Evolutionary conservation across 805 yeast species (phyloP).

Genomic region (Wickerhamiella occidentalis): DNA sequence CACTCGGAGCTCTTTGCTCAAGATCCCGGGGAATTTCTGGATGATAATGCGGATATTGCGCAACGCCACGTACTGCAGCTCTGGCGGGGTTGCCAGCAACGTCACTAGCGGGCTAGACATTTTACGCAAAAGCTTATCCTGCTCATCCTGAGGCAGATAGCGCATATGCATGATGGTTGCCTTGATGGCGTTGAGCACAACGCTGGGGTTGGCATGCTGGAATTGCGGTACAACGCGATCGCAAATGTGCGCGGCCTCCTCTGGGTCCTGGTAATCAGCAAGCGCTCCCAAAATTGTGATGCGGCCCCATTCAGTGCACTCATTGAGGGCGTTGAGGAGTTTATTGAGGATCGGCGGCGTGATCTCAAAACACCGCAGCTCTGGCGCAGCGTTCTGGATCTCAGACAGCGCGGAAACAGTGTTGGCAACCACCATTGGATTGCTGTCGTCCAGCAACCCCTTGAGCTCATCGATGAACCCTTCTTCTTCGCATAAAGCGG

Average conservation of each 20-base stretch:
- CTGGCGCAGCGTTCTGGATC: constrained; percentile 56
- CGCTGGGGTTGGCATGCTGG: constrained; percentile 95
- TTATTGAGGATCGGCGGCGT: constrained; percentile 35
- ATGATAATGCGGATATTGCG: constrained; percentile 81
- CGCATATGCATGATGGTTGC: constrained; percentile 54
- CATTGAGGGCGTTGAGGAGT: constrained; percentile 74
- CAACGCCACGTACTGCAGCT: constrained; percentile 86
- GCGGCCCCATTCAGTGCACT: constrained; percentile 99
- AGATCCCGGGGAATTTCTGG: constrained; percentile 73
- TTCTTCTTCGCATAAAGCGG: constrained; percentile 68
- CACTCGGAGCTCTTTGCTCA: constrained; percentile 70
- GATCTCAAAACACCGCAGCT: constrained; percentile 36
- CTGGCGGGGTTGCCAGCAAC: constrained; percentile 77
- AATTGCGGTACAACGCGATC: constrained; percentile 89
- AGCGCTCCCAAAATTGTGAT: constrained; percentile 76
- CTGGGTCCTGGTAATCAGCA: constrained; percentile 53
- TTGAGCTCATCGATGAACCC: constrained; percentile 68
- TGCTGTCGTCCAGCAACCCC: constrained; percentile 63
- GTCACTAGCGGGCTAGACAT: constrained; percentile 80
- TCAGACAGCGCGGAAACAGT: constrained; percentile 79
- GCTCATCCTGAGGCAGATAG: constrained; percentile 25
- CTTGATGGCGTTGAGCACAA: constrained; percentile 74
- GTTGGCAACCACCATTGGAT: constrained; percentile 96
- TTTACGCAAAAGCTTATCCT: constrained; percentile 47
- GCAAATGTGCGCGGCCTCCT: constrained; percentile 72